These are phyloP conservation scores for Colletotrichum filicis DNA, from an alignment of 2,329 filamentous ascomycete genomes.

Conservation along the genomic window DNA sequence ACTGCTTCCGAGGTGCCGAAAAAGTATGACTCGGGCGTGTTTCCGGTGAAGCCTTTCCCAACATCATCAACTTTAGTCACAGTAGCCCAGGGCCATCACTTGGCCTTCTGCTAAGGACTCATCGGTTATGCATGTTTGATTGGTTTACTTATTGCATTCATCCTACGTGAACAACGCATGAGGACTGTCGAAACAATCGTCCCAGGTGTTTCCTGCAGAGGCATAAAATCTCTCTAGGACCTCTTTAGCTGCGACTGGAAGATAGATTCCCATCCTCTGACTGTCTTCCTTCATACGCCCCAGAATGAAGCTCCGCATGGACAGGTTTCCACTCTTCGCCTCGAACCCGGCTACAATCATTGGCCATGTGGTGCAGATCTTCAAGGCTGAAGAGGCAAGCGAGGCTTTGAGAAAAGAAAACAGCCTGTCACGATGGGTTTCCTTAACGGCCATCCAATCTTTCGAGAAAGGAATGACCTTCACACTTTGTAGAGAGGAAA, in stretches of 20 bases:
- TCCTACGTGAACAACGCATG: slow-evolving; percentile 1
- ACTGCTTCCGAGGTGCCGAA: neutral
- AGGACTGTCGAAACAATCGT: slow-evolving; percentile 26
- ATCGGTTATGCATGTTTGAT: neutral
- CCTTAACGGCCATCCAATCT: slow-evolving; percentile 26
- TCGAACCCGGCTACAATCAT: slow-evolving; percentile 24
- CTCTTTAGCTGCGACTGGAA: neutral
- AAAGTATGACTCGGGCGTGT: too few species aligned
- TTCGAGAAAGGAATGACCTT: slow-evolving; percentile 39
- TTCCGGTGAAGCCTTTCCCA: neutral
- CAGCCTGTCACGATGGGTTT: slow-evolving; percentile 31
- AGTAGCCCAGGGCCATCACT: neutral
- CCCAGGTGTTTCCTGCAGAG: neutral
- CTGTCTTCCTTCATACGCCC: neutral
- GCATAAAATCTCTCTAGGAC: slow-evolving; percentile 18
- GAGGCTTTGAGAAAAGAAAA: slow-evolving; percentile 35
- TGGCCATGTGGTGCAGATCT: slow-evolving; percentile 1
- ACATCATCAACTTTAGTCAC: neutral
- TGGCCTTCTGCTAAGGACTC: neutral
- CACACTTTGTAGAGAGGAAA: slow-evolving; percentile 48
- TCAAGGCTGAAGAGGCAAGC: neutral
- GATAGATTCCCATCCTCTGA: neutral
- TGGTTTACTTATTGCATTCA: too few species aligned
- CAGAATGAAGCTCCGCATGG: neutral
- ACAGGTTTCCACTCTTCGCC: neutral